Base-by-base conservation (phyloP, 495 filamentous ascomycete species). In the Penicillium dipodomyicola region DNA sequence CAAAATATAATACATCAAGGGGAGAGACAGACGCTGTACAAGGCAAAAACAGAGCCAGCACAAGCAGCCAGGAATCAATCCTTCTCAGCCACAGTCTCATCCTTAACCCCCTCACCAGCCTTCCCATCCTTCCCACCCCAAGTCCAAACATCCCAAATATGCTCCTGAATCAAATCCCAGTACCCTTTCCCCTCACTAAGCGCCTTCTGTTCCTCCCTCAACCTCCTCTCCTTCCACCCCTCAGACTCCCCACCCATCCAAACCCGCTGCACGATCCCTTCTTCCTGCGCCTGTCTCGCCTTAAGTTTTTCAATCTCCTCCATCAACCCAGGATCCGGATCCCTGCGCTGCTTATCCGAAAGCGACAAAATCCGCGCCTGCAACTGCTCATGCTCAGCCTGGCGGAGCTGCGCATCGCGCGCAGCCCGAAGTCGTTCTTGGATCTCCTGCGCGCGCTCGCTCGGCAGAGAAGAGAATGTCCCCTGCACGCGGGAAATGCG, bases 131-230 rank as follows among this genome's bases (percentile, higher is more conserved):
- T 69, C 52, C 68, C 64, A 53, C 75, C 78, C 79, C 79, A 80
- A 68, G 79, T 85, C 84, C 82, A 90, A 41, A 92, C 92, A 71
- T 96, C 90, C 79, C 80, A 85, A 41, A 96, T 82, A 80, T 93
- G 87, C 61, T 92, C 88, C 71, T 82, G 79, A 59, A 96, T 96
- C 72, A 96, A 73, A 63, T 83, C 86, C 15, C 82, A 83, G 79
- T 93, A 92, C 25, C 90, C 88, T 71, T 84, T 88, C 19, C 92
- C 92, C 55, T 87, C 83, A 62, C 86, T 84, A 65, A 92, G 60
- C 53, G 84, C 84, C 74, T 90, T 78, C 74, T 79, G 79, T 70
- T 92, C 88, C 78, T 87, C 81, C 70, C 75, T 68, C 59, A 89
- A 62, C 64, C 91, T 72, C 77, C 80, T 81, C 72, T 83, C 82